A percentile compares a stretch with the other conserved stretches of the same genome.
phyloP scores from a whole-genome alignment of 176 grass and related monocot genomes.

The Ensete ventricosum region DNA sequence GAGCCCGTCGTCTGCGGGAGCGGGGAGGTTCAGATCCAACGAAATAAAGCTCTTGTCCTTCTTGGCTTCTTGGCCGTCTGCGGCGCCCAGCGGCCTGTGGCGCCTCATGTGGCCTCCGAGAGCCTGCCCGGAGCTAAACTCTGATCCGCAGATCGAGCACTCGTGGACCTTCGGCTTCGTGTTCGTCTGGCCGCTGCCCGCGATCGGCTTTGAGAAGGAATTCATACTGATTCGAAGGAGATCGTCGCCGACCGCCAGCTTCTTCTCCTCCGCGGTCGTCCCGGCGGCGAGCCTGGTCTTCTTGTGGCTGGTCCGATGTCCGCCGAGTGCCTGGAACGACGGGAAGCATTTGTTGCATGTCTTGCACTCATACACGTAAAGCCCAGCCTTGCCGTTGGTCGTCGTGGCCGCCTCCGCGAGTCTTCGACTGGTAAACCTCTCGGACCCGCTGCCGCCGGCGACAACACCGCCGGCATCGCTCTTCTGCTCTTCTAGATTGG shows the following conservation, averaged over 20 bases:
- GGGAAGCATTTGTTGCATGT: conserved; percentile 24
- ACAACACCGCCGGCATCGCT: neutral
- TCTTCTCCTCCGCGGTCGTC: neutral
- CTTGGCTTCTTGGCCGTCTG: neutral
- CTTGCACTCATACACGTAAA: conserved; percentile 23
- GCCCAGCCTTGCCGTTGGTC: neutral
- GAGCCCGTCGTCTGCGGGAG: conserved; percentile 12
- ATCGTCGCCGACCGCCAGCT: neutral
- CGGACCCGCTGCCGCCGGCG: conserved; percentile 3
- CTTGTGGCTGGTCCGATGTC: conserved; percentile 97
- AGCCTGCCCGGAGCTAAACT: conserved; percentile 19
- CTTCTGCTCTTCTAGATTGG: neutral
- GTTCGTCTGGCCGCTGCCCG: neutral
- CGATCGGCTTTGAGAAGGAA: neutral
- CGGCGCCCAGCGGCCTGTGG: neutral
- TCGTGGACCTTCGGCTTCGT: conserved; percentile 14
- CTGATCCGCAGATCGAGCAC: conserved; percentile 21
- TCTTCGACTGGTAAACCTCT: conserved; percentile 39
- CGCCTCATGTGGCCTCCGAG: conserved; percentile 24
- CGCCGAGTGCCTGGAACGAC: conserved; percentile 88
- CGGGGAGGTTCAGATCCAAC: conserved; percentile 25
- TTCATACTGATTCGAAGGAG: conserved; percentile 5
- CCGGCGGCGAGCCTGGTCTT: conserved; percentile 35
- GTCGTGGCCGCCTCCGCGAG: neutral
- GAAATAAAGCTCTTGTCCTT: conserved; percentile 11